Base-by-base conservation (phyloP, 1,284 basidiomycete species). In the Ceratobasidium sp. region DNA sequence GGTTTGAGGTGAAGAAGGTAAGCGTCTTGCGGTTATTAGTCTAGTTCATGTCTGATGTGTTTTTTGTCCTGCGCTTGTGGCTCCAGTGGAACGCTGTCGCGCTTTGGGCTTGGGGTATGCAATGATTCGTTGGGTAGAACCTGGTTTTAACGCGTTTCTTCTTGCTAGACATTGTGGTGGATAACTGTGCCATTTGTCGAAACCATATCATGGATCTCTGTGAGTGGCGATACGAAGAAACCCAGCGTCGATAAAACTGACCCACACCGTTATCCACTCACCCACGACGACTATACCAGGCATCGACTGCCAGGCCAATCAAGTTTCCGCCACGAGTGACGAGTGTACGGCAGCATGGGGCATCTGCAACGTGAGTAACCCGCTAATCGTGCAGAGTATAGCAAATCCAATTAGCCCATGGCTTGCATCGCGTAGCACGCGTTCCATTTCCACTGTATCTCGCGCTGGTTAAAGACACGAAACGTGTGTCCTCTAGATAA, bases 371-470 rank as follows among this genome's bases (percentile, higher is more conserved):
- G 97, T 98, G 82, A 78, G 93, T 85, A 65, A 70, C 44, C 40
- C 44, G 68, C n/a, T 64, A 65, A 46, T 76, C 49, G 66, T 51
- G 32, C 49, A n/a, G 15, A 46, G 59, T 43, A 43, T 32, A 19
- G 8, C 22, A 57, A 65, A n/a, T 25, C 5, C 40, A 59, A 76
- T 29, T 8, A 19, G 15, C 40, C 37, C 44, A 40, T 54, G 37
- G 49, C 57, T 40, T 37, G 29, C 19, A 19, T 43, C 49, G 34
- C 44, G 76, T 82, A 99, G 97, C 97, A 99, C 83, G 97, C 97
- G 4, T 99, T 99, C 89, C 97, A 99, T 86, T 99, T 99, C 86
- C 97, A 99, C 85, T 99, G 97, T 85, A 99, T 99, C 83, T 98
- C 97, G 25, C 92, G 98, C 70, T 99, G 98, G 98, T 89, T 99